phyloP scores from a whole-genome alignment of 225 moss, liverwort and hornwort species.

The Straminergon stramineum region DNA sequence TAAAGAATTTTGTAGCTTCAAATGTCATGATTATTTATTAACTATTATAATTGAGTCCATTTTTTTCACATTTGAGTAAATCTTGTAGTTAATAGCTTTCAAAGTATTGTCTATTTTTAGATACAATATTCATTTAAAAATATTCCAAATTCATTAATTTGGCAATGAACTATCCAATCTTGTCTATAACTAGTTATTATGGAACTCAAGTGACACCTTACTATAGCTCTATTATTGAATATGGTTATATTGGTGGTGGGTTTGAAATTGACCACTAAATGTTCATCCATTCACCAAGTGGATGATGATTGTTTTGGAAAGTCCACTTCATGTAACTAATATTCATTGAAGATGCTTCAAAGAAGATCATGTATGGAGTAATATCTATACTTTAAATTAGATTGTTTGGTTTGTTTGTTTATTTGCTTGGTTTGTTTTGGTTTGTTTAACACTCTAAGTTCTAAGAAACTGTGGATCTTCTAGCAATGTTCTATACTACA shows the following conservation, averaged over 20 bases:
- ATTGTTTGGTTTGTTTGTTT: too few relatives aligned
- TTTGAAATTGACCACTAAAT: not conserved
- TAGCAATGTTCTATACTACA: too few relatives aligned
- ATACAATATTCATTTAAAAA: too few relatives aligned
- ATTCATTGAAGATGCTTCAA: not conserved
- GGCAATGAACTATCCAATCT: not conserved
- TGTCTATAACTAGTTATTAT: not conserved
- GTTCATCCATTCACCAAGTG: fast-evolving
- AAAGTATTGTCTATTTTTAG: not conserved
- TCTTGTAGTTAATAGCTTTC: not conserved
- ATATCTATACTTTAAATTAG: too few relatives aligned
- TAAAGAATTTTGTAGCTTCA: not conserved
- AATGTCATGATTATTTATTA: not conserved
- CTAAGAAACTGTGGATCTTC: too few relatives aligned
- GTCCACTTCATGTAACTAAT: not conserved
- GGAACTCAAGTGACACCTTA: not conserved
- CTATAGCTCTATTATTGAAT: not conserved
- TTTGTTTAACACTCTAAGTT: too few relatives aligned
- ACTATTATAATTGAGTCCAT: too few relatives aligned
- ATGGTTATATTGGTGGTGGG: not conserved
- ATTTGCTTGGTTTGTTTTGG: too few relatives aligned
- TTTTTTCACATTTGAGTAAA: not conserved
- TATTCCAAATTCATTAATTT: not conserved
- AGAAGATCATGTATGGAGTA: not conserved
- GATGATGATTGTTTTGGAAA: not conserved